Base-by-base conservation (phyloP, 169 alveolate species). In the Babesia gibsoni region DNA sequence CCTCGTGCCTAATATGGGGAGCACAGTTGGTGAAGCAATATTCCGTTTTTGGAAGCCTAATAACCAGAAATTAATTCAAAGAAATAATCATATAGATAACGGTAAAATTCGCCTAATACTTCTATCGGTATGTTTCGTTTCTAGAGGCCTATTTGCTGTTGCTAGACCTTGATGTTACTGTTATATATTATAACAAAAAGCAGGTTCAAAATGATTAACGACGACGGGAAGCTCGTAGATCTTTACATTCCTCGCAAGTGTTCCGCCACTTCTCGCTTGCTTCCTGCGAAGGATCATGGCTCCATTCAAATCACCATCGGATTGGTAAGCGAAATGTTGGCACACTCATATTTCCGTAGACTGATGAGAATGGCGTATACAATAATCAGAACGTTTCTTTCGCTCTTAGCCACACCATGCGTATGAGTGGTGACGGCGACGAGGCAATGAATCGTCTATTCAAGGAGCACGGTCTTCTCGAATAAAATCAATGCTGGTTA, bases 191-290 rank as follows among this genome's bases (percentile, higher is more conserved):
- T n/a, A 41, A 45, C 10, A 56, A 39, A 14, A 18, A 65, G 18
- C 61, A 63, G 48, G 48, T 35, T 7, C 63, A 82, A 87, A 53
- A 88, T 88, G 93, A 82, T 84, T 85, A 94, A 94, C 91, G 96
- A 90, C 58, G 95, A 94, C 73, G 94, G 95, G 73, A 92, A 91
- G 73, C 83, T 93, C 37, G 98, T 95, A 27, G 99, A 96, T 84
- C 84, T 94, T 54, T 95, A 95, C 88, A 92, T 95, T 68, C 98
- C 98, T 57, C 91, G 98, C 83, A 95, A 92, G 81, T 95, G 99
- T 89, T 92, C 96, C 37, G 98, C 97, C 59, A 95, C 99, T 65
- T 90, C 94, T 81, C 87, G 95, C 61, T 84, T 94, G 39, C 77
- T 95, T 57, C 91, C 91, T 46, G 92, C 97, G 22, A 91, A 90